Base-by-base conservation (phyloP, 345 rosid species). In the Boechera divaricarpa region DNA sequence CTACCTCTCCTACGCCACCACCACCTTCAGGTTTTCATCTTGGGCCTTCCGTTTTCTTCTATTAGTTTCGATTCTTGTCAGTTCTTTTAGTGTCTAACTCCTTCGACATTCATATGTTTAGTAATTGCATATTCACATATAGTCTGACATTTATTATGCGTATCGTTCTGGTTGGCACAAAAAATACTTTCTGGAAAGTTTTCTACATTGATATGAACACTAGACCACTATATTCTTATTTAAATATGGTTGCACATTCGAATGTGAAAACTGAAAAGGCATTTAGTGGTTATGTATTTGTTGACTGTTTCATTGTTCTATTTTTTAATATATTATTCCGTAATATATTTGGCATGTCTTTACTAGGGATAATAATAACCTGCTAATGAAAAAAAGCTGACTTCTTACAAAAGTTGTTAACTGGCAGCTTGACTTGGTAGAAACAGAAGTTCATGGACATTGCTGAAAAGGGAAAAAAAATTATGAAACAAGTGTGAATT, bases 21-120 rank as follows among this genome's bases (percentile, higher is more conserved):
- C 5, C 84, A 57, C 15, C 86, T 61, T 56, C 88, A 74, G 94
- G 94, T 88, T 57, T 76, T 80, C 72, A 39, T 71, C 74, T 57
- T 36, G 62, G 28, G 12, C 51, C 33, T 47, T 73, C 29, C 39
- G 52, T 12, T 58, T 32, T 33, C 35, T 38, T 57, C 42, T 33
- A 1, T 60, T 12, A 4, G 48, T 44, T 44, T 29, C 57, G 58
- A 47, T 58, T 38, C 51, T 48, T 10, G 36, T 56, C 12, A 12
- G 13, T 41, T 51, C 4, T 51, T 39, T 7, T n/a, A 49, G 39
- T 64, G 39, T 31, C 54, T 24, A 16, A 16, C 63, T 38, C 12
- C 36, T 70, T 33, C 16, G 35, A 33, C 31, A 29, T 58, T 21
- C 48, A 4, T 70, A n/a, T 26, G 38, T 42, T 9, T 32, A 24